Base-by-base conservation (phyloP, 257 asterid species). In the Salvia rosmarinus region DNA sequence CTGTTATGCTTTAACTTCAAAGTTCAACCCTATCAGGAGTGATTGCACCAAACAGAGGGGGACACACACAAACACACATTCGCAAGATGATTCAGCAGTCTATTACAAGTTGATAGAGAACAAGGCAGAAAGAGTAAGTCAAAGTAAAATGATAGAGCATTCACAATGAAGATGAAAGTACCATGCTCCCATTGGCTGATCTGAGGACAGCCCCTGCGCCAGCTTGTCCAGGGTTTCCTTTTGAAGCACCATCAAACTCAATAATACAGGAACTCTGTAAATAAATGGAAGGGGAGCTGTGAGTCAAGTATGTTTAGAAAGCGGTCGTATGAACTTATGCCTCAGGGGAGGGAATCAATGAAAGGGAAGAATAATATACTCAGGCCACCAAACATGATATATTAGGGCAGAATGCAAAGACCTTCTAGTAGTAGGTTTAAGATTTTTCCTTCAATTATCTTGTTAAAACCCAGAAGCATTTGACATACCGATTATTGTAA, bases 161-260 rank as follows among this genome's bases (percentile, higher is more conserved):
- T 20, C 54, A 20, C 19, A 40, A 3, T 34, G 3, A 52, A 49
- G 37, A 32, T 60, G 34, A 13, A 42, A 62, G 65, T 68, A 92
- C 98, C 91, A 81, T 71, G 82, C 88, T 88, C 76, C 96, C 96
- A 80, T 92, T 96, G 39, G 90, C 88, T 34, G 87, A 82, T 52
- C 91, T 87, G 44, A 90, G 73, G 64, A 89, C 89, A 0, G 98
- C 96, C 59, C 98, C 96, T 60, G 96, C 96, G 37, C 98, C 98
- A 87, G 96, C 96, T 75, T 72, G 90, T 71, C 98, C 98, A 60
- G 98, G 98, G 74, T 92, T 92, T 35, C 98, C 98, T 80, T 92
- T 92, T 77, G 98, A 89, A 77, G 98, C 94, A 34, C 98, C 98
- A 81, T 92, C 98, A 71, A 90, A 92, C 85, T 89, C 96, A 25